Evolutionary conservation across 768 basidiomycete species (phyloP).

Genomic region (Serendipita sp.): DNA sequence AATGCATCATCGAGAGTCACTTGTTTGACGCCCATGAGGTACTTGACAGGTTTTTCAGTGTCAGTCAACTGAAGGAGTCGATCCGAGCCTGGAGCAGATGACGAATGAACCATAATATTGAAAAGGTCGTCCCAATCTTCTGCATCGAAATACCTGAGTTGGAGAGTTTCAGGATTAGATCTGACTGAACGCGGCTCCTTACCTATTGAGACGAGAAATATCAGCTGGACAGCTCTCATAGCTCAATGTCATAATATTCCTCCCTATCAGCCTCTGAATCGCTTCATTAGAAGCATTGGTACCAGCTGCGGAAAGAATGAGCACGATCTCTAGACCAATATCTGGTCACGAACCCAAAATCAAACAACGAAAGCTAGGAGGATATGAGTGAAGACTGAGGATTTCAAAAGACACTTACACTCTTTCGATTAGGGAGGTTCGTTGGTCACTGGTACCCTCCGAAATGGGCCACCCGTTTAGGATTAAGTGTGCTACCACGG

Average conservation of each 20-base stretch:
- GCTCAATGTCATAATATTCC: neutral
- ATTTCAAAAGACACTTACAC: neutral
- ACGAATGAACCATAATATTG: neutral
- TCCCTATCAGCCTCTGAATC: neutral
- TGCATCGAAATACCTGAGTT: neutral
- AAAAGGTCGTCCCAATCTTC: neutral
- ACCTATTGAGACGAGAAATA: neutral
- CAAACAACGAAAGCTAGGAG: neutral
- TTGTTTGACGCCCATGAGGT: too few species aligned
- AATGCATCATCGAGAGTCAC: too few species aligned
- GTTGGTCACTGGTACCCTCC: neutral
- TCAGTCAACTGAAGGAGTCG: neutral
- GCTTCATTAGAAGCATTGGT: neutral
- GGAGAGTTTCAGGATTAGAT: neutral
- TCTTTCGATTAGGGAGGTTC: neutral
- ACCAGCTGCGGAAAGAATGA: neutral
- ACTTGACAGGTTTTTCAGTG: too few species aligned
- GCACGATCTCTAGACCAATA: neutral
- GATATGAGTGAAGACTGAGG: neutral
- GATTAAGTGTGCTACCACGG: neutral
- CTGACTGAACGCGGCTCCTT: neutral
- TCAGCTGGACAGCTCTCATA: too few species aligned
- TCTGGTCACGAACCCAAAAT: neutral
- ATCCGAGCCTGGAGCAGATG: neutral
- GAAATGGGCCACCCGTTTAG: neutral